Percentiles rank a stretch among this genome's conserved stretches.
phyloP scores from a whole-genome alignment of 371 early-diverging fungal species.

The Mucor irregularis region DNA sequence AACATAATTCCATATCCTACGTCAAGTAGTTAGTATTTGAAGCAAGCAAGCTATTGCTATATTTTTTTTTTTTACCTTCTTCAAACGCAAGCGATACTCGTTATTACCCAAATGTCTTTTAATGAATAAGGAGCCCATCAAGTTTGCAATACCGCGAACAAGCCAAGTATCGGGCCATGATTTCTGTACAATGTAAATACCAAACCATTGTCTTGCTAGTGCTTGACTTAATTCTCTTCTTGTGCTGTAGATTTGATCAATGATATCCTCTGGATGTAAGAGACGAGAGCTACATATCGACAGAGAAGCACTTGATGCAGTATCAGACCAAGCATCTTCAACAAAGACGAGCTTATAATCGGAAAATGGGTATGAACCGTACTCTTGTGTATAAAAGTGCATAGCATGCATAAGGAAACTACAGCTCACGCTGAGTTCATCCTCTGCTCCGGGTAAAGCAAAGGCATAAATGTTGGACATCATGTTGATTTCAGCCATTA shows the following conservation, averaged over 20 bases:
- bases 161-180: slow-evolving; percentile 90
- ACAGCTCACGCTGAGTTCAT: slow-evolving; percentile 64
- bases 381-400: slow-evolving; percentile 84
- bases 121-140: slow-evolving; percentile 72
- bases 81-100: slow-evolving; percentile 83
- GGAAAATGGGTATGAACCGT: slow-evolving; percentile 86
- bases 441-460: slow-evolving; percentile 56
- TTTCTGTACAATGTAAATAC: slow-evolving; percentile 80
- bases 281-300: slow-evolving; percentile 67
- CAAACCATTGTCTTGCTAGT: slow-evolving; percentile 92
- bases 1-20: slow-evolving; percentile 83
- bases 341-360: slow-evolving; percentile 88
- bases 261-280: slow-evolving; percentile 72
- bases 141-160: slow-evolving; percentile 76
- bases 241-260: slow-evolving; percentile 88
- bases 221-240: slow-evolving; percentile 69
- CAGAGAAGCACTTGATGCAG: slow-evolving; percentile 72
- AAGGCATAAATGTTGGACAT: slow-evolving; percentile 73
- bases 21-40: not conserved
- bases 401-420: slow-evolving; percentile 71
- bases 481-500: slow-evolving; percentile 50
- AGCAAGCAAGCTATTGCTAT: not conserved
- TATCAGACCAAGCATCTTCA: slow-evolving; percentile 69
- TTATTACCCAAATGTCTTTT: slow-evolving; percentile 82
- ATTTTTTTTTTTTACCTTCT: slow-evolving; percentile 51